phyloP scores from a whole-genome alignment of 169 alveolate genomes.

The Plasmodium reichenowi region DNA sequence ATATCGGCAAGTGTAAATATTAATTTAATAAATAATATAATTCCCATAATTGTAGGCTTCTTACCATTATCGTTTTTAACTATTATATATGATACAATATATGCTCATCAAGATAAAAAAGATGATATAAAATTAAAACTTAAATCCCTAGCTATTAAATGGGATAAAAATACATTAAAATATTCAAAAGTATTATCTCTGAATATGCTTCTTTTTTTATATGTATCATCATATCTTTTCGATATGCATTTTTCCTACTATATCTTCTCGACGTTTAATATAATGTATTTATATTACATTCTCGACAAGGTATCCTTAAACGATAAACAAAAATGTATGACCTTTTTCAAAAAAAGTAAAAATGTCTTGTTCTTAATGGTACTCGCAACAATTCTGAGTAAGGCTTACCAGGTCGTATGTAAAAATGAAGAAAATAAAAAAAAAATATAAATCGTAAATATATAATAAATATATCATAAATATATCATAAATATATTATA shows the following conservation, averaged over 20 bases:
- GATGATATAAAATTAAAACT: constrained; percentile 91
- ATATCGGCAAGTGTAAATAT: constrained; percentile 86
- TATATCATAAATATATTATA: neutral
- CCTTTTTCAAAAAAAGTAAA: constrained; percentile 52
- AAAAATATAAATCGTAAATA: neutral
- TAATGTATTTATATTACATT: constrained; percentile 23
- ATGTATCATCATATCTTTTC: constrained; percentile 35
- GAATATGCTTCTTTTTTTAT: constrained; percentile 37
- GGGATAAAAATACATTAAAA: constrained; percentile 82
- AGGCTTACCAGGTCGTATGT: constrained; percentile 5
- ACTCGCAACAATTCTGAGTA: constrained; percentile 14
- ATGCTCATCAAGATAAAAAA: constrained; percentile 94
- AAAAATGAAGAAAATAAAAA: neutral
- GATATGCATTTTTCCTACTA: constrained; percentile 46
- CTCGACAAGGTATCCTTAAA: neutral
- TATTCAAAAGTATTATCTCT: constrained; percentile 66
- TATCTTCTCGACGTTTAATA: constrained; percentile 19
- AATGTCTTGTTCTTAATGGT: constrained; percentile 18
- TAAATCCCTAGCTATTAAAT: constrained; percentile 93
- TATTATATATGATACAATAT: constrained; percentile 94
- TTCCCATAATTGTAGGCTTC: constrained; percentile 84
- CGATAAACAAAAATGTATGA: constrained; percentile 53
- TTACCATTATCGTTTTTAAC: constrained; percentile 89
- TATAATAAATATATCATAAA: no score
- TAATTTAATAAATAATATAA: constrained; percentile 76